These are phyloP conservation scores for Cryphonectria radicalis DNA, from an alignment of 2,329 filamentous ascomycete species.

Conservation along the genomic window DNA sequence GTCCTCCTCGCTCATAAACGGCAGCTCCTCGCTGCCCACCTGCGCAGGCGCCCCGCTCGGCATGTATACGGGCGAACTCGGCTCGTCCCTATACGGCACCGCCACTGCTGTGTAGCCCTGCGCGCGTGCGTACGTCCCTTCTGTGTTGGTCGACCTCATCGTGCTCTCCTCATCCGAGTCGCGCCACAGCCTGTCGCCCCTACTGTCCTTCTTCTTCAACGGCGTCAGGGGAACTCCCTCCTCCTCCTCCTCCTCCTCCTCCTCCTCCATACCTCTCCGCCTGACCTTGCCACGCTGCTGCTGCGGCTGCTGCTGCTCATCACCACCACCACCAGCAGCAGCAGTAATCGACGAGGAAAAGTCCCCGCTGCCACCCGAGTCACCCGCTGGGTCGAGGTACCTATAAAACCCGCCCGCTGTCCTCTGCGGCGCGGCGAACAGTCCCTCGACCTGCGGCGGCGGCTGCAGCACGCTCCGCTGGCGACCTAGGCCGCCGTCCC, in stretches of 20 bases:
- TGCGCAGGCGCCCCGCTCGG: slow-evolving; percentile 62
- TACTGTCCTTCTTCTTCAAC: slow-evolving; percentile 32
- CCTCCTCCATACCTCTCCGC: slow-evolving; percentile 12
- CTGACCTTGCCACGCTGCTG: not conserved
- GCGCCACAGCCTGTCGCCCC: not conserved
- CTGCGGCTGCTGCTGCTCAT: not conserved
- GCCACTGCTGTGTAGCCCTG: not conserved
- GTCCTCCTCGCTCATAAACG: slow-evolving; percentile 79
- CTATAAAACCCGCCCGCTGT: slow-evolving; percentile 71
- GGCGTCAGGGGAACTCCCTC: slow-evolving; percentile 31
- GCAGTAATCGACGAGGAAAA: slow-evolving; percentile 28
- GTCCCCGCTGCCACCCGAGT: slow-evolving; percentile 63
- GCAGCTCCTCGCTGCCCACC: slow-evolving; percentile 38
- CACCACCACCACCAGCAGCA: not conserved
- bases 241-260: not conserved
- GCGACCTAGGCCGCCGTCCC: slow-evolving; percentile 48
- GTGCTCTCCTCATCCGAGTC: slow-evolving; percentile 42
- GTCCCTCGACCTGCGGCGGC: slow-evolving; percentile 74
- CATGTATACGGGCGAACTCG: slow-evolving; percentile 58
- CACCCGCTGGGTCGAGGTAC: slow-evolving; percentile 58
- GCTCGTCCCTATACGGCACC: slow-evolving; percentile 17
- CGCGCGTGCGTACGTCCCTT: not conserved
- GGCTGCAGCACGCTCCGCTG: slow-evolving; percentile 69
- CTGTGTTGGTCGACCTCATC: slow-evolving; percentile 10
- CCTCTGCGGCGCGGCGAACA: slow-evolving; percentile 73